Percentiles rank a stretch among this genome's conserved stretches.
These are phyloP conservation scores for Phalaenopsis aphrodite DNA, from an alignment of 106 monocot species.

Conservation along the genomic window DNA sequence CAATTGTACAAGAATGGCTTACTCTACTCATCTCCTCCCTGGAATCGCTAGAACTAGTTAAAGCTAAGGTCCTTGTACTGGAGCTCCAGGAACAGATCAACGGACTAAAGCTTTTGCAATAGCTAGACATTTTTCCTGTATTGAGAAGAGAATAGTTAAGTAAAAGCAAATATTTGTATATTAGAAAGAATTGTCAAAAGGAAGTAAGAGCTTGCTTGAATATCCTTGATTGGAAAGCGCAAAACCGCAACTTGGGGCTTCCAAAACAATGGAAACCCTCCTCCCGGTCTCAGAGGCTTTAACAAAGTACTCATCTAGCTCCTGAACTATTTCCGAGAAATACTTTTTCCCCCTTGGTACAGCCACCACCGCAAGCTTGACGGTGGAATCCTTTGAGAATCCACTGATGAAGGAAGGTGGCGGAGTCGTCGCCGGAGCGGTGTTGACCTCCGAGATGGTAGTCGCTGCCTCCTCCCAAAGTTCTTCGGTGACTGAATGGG, in stretches of 20 bases:
- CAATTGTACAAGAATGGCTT: conserved; percentile 79
- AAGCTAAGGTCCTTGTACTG: conserved; percentile 21
- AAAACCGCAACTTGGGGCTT: conserved; percentile 36
- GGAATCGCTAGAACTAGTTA: conserved; percentile 23
- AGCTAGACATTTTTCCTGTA: conserved; percentile 59
- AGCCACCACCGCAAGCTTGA: conserved; percentile 66
- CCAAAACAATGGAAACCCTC: conserved; percentile 46
- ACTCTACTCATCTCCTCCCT: conserved; percentile 11
- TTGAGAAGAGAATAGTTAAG: not conserved
- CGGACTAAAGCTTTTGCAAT: conserved; percentile 63
- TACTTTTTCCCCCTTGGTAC: conserved; percentile 55
- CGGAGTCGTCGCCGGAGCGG: conserved; percentile 24
- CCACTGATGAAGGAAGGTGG: conserved; percentile 27
- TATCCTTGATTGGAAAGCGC: conserved; percentile 22
- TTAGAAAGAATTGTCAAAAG: not conserved
- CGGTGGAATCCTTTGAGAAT: conserved; percentile 32
- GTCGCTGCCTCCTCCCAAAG: conserved; percentile 57
- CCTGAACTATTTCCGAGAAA: conserved; percentile 61
- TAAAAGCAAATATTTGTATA: not conserved
- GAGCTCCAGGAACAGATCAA: conserved; percentile 40
- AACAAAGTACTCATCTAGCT: conserved; percentile 88
- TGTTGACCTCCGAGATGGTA: conserved; percentile 14
- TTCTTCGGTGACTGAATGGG: conserved; percentile 36
- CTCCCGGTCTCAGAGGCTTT: conserved; percentile 70
- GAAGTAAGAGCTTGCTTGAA: conserved; percentile 18